Base-by-base conservation (phyloP, 1,139 yeast species). In the Protomyces inouyei region DNA sequence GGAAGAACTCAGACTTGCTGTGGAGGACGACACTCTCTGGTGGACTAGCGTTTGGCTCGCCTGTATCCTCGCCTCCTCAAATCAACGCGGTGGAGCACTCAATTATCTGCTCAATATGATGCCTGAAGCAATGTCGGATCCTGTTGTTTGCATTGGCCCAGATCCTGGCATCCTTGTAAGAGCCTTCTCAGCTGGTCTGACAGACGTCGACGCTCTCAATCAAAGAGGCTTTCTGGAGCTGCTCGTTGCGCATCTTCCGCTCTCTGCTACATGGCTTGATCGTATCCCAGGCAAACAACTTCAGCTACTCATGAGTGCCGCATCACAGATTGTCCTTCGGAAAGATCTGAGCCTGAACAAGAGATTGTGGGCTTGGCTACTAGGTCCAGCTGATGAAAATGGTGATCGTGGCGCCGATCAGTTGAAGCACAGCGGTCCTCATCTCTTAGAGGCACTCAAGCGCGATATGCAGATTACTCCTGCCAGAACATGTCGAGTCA, bases 271-370 rank as follows among this genome's bases (percentile, higher is more conserved):
- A 0, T 82, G 87, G 0, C 74, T 88, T 18, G 82, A 81, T 54
- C 70, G 74, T 2, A 70, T 83, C 1, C 71, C 76, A 0, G 76
- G 78, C 4, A 96, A 89, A 69, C 53, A 56, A 18, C 12, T 32
- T n/a, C 53, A 38, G 10, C 43, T 28, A 32, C 80, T 82, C 65
- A 81, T 83, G 67, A 72, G 81, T 37, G 75, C 93, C 56, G 75
- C 89, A 28, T 78, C 84, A 74, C 78, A 86, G 6, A 88, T 93
- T 40, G 81, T 95, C 0, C 77, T 91, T 61, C 83, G 86, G 54
- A 86, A 86, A 70, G 99, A 93, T 74, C 90, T 93, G 96, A 89
- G 97, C 21, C 80, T 93, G 68, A 95, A 93, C 73, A 80, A 98
- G 74, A 81, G 99, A 70, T 79, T 93, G 36, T 92, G 98, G 97